These are phyloP conservation scores for Crithidia fasciculata DNA, from an alignment of 208 protist genomes.

Conservation along the genomic window DNA sequence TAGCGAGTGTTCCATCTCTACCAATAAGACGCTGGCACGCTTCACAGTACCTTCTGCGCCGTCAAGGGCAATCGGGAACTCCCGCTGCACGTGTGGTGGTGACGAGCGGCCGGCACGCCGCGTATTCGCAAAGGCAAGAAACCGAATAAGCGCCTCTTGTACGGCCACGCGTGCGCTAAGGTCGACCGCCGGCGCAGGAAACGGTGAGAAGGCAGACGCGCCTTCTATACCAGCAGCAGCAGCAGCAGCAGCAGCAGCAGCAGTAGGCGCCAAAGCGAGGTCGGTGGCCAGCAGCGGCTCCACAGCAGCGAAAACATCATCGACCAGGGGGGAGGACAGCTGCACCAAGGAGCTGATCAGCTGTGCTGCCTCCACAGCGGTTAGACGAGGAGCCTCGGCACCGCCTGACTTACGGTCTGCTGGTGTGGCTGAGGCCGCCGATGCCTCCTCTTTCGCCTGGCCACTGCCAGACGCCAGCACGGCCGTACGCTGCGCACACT, in stretches of 20 bases:
- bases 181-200: background rate
- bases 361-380: constrained; percentile 14
- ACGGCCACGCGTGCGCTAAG: constrained; percentile 6
- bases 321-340: constrained; percentile 24
- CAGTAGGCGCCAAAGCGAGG: background rate
- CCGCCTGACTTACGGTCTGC: too few relatives aligned
- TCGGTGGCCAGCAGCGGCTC: constrained; percentile 13
- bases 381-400: background rate
- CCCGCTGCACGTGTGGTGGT: too few relatives aligned
- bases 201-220: background rate
- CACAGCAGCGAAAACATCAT: constrained; percentile 15
- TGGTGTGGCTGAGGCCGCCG: background rate
- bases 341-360: constrained; percentile 30
- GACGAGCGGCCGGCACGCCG: background rate
- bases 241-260: background rate
- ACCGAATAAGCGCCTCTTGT: constrained; percentile 12
- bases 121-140: background rate
- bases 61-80: too few relatives aligned
- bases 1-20: constrained; percentile 6
- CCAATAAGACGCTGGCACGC: constrained; percentile 2
- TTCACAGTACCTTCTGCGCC: background rate
- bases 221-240: background rate
- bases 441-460: background rate
- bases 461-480: constrained; percentile 3
- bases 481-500: constrained; percentile 29